These are phyloP conservation scores for Taiozyma sp. DNA, from an alignment of 1,139 yeast species.

Conservation along the genomic window DNA sequence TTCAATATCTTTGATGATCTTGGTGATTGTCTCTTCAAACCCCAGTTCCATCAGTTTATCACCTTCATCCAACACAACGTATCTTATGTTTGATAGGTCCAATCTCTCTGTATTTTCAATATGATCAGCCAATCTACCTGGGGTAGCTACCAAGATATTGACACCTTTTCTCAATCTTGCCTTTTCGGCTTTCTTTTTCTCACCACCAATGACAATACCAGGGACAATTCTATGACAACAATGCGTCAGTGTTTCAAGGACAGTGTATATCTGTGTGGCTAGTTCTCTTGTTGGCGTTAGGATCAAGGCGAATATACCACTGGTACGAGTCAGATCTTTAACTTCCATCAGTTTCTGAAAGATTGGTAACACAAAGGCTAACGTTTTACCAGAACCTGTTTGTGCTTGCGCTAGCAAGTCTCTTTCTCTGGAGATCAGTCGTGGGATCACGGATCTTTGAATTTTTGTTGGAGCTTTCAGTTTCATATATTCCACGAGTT, in stretches of 20 bases:
- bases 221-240: constrained; percentile 85
- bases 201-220: constrained; percentile 95
- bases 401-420: constrained; percentile 90
- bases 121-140: constrained; percentile 94
- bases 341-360: constrained; percentile 59
- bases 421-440: constrained; percentile 43
- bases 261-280: constrained; percentile 87
- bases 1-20: constrained; percentile 59
- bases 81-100: constrained; percentile 67
- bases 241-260: constrained; percentile 61
- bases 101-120: constrained; percentile 78
- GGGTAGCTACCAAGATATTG: constrained; percentile 90
- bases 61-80: constrained; percentile 91
- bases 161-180: constrained; percentile 94
- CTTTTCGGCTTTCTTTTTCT: constrained; percentile 95
- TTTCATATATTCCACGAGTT: constrained; percentile 52
- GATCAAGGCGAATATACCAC: constrained; percentile 84
- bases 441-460: constrained; percentile 80
- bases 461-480: constrained; percentile 77
- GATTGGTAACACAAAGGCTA: constrained; percentile 84
- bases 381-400: constrained; percentile 93
- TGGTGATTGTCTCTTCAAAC: constrained; percentile 85
- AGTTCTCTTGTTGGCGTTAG: constrained; percentile 92
- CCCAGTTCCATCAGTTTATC: constrained; percentile 93
- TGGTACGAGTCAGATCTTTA: constrained; percentile 47